Conservation (phyloP, 2,329 filamentous ascomycete species). For the Hymenoscyphus occultus region DNA sequence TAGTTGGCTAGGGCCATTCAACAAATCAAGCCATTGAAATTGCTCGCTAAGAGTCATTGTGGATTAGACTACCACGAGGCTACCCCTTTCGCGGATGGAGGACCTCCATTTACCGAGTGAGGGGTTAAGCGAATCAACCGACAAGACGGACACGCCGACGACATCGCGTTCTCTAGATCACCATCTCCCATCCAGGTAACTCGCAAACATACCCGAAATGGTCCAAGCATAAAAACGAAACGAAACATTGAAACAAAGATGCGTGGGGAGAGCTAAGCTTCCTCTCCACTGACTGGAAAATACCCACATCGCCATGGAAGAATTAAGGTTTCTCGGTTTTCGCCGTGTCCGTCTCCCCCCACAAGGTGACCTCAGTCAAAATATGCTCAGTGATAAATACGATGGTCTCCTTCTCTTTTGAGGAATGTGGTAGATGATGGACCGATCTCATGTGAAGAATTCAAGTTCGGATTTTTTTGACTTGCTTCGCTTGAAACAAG, state of each 20-base stretch:
- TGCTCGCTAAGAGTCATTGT: too few species aligned
- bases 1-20: too few species aligned
- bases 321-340: not conserved
- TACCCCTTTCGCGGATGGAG: too few species aligned
- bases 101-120: too few species aligned
- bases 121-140: too few species aligned
- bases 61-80: too few species aligned
- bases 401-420: too few species aligned
- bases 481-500: too few species aligned
- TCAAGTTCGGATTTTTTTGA: too few species aligned
- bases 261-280: not conserved
- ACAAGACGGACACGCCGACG: not conserved
- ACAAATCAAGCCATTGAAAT: too few species aligned
- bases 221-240: not conserved
- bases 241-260: not conserved
- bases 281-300: not conserved
- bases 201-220: not conserved
- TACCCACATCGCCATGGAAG: not conserved
- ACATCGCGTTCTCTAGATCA: not conserved
- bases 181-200: not conserved
- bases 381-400: not conserved
- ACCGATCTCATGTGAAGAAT: too few species aligned
- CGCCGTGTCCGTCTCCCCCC: not conserved
- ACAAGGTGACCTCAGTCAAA: not conserved
- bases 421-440: too few species aligned